Evolutionary conservation across 2,329 filamentous ascomycete species (phyloP).

Genomic region (Penicillium griseofulvum): DNA sequence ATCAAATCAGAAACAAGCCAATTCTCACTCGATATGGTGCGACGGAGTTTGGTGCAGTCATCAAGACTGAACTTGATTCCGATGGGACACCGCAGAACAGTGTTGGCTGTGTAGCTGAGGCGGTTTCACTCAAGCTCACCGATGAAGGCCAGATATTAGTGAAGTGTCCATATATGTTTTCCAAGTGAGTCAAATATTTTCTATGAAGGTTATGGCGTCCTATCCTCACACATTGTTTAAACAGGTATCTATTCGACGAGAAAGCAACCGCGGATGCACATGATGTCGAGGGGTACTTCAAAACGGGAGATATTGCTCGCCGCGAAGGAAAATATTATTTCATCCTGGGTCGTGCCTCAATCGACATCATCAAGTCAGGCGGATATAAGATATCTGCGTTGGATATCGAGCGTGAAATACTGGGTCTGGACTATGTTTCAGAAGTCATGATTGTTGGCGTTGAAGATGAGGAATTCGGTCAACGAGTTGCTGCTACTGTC

Average conservation of each 20-base stretch:
- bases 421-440: slow-evolving; percentile 50
- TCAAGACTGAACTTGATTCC: slow-evolving; percentile 41
- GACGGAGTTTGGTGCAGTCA: slow-evolving; percentile 46
- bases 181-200: slow-evolving; percentile 29
- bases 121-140: slow-evolving; percentile 44
- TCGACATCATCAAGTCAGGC: slow-evolving; percentile 56
- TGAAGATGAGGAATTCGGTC: slow-evolving; percentile 54
- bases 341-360: slow-evolving; percentile 53
- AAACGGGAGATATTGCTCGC: slow-evolving; percentile 44
- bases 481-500: slow-evolving; percentile 52
- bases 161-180: slow-evolving; percentile 39
- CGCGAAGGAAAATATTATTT: slow-evolving; percentile 45
- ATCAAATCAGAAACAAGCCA: slow-evolving; percentile 21
- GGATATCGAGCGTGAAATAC: slow-evolving; percentile 55
- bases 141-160: slow-evolving; percentile 51
- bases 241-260: slow-evolving; percentile 37
- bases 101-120: slow-evolving; percentile 39
- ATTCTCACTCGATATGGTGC: slow-evolving; percentile 47
- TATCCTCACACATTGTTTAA: neutral
- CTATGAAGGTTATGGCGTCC: neutral
- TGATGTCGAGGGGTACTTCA: slow-evolving; percentile 47
- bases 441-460: slow-evolving; percentile 56
- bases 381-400: slow-evolving; percentile 57
- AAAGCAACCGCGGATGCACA: slow-evolving; percentile 45
- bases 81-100: slow-evolving; percentile 19